phyloP scores from a whole-genome alignment of 306 rosid species.

The Carpinus viminea region DNA sequence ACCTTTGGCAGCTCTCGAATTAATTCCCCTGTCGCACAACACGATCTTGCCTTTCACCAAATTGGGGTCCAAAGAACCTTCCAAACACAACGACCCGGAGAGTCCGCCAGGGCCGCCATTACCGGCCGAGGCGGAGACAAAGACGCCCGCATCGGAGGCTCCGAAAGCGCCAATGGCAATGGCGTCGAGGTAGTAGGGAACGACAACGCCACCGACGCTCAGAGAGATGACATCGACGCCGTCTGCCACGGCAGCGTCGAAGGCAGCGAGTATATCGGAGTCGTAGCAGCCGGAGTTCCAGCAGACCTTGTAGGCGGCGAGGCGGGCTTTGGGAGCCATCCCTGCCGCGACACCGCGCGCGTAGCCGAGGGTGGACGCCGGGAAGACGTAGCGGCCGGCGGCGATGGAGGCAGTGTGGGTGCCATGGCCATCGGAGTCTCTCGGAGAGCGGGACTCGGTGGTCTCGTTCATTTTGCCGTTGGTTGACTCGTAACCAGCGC shows the following conservation, averaged over 20 bases:
- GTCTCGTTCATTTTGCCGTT: slow-evolving; percentile 80
- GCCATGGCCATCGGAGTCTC: slow-evolving; percentile 92
- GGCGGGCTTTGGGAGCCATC: slow-evolving; percentile 89
- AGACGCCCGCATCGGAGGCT: slow-evolving; percentile 58
- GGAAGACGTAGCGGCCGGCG: slow-evolving; percentile 74
- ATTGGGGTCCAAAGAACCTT: slow-evolving; percentile 66
- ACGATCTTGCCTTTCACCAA: slow-evolving; percentile 71
- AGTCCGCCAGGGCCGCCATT: slow-evolving; percentile 92
- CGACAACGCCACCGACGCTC: slow-evolving; percentile 92
- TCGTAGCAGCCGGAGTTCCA: slow-evolving; percentile 81
- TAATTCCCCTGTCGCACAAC: slow-evolving; percentile 83
- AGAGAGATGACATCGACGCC: slow-evolving; percentile 77
- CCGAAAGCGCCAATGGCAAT: slow-evolving; percentile 76
- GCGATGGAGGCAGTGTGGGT: slow-evolving; percentile 90
- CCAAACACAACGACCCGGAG: slow-evolving; percentile 76
- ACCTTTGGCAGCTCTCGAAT: slow-evolving; percentile 81
- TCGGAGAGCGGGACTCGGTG: slow-evolving; percentile 61
- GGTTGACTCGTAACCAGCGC: slow-evolving; percentile 67
- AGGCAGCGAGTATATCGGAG: slow-evolving; percentile 85
- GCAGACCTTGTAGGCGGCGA: slow-evolving; percentile 81
- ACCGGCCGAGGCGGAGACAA: slow-evolving; percentile 84
- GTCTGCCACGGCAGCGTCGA: slow-evolving; percentile 77
- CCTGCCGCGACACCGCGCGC: slow-evolving; percentile 81
- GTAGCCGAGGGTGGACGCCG: slow-evolving; percentile 74
- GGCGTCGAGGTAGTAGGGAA: slow-evolving; percentile 75